Base-by-base conservation (phyloP, 2,329 filamentous ascomycete species). In the Allantophomopsis lycopodina region DNA sequence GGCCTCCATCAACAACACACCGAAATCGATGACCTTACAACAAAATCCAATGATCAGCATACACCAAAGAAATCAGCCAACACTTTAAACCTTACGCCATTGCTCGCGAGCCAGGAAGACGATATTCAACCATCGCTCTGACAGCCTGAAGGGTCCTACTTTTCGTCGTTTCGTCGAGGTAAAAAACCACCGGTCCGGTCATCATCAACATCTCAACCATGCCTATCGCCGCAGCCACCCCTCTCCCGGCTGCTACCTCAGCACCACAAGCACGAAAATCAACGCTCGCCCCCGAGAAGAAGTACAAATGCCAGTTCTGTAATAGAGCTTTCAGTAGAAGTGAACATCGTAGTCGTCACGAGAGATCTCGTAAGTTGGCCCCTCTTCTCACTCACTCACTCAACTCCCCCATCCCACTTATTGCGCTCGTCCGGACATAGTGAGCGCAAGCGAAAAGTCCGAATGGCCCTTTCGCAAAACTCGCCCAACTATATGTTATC, bases 301-400 rank as follows among this genome's bases (percentile, higher is more conserved):
- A 95, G 66, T 98, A 98, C 77, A 95, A 96, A 63, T 98, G 91
- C 68, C 87, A 94, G 70, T 96, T 94, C 64, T 96, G 91, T 69
- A 88, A 88, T 65, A 76, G 91, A 62, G 91, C 91, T 48, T 98
- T 98, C 62, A 95, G 88, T 67, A 75, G 91, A 61, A 94, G 87
- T 62, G 91, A 98, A 64, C 91, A 98, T 63, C 78, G 91, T 54
- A 95, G 87, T 65, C 76, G 91, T 63, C 91, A 98, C 64, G 91
- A 98, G 66, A 76, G 91, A 66, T 94, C 87, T 60, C 91, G 91
- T 96, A 91, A 71, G 89, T n/a, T 89, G 46, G 40, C 45, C 48
- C 48, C 44, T 44, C 41, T 42, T 44, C 40, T 41, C n/a, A n/a
- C n/a, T n/a, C n/a, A n/a, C 33, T 38, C 38, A 36, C 36, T 38